Base-by-base conservation (phyloP, 768 basidiomycete genomes). In the Serendipita indica region DNA sequence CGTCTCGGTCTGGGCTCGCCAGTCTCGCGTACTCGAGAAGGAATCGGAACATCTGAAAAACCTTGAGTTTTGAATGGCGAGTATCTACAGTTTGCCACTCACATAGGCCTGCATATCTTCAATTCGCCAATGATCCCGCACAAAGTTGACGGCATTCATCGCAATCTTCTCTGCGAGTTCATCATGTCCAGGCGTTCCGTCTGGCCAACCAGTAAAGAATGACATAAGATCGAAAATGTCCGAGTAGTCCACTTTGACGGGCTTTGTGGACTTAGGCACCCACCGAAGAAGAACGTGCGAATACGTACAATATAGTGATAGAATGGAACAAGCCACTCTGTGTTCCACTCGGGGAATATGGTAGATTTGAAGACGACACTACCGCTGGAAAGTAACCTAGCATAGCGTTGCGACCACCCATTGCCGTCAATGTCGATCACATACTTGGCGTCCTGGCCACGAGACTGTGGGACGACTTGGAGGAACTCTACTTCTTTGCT, bases 301-400 rank as follows among this genome's bases (percentile, higher is more conserved):
- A 18, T 20, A 65, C 69, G 62, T 43, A 71, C 69, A 30, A 72
- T 66, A 52, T 70, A 70, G 61, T 72, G 71, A 25, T 68, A 67
- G 65, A 69, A 71, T 13, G 71, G 71, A 4, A 67, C 69, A 60
- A 72, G 46, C 69, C 69, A 69, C 60, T 69, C 68, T 1, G 64
- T 63, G 33, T 65, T 58, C 68, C 68, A 71, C 61, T 71, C 70
- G 3, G 67, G 68, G 60, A 67, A 70, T 28, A 71, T 66, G 12
- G 69, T 71, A 18, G 65, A 52, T 62, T 71, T 71, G 57, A 71
- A 56, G 1, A 69, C 67, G 32, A 68, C 65, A 39, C 67, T 69
- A 10, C 67, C 69, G n/a, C 65, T 68, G 56, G 66, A 63, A 39
- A 69, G 52, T 7, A 68, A 61, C 27, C 68, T 64, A 33, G 67